These are phyloP conservation scores for Endocladia muricata DNA, from an alignment of 31 red algal genomes.

Conservation along the genomic window DNA sequence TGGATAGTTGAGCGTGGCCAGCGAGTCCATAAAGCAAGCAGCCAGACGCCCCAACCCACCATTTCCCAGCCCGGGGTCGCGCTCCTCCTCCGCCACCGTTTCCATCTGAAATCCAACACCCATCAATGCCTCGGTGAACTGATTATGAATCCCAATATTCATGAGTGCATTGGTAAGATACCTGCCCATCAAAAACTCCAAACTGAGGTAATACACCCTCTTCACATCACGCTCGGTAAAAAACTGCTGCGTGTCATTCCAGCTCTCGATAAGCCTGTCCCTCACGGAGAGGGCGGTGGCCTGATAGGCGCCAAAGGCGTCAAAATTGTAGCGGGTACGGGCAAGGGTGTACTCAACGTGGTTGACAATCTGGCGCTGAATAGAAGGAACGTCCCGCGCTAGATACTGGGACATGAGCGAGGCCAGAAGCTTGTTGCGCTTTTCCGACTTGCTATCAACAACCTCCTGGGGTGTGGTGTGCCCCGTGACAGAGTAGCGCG, in stretches of 20 bases:
- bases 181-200: slow-evolving; percentile 97
- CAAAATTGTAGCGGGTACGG: slow-evolving; percentile 96
- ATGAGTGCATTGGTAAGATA: slow-evolving; percentile 90
- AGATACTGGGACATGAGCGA: slow-evolving; percentile 98
- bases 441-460: slow-evolving; percentile 28
- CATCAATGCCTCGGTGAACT: slow-evolving; percentile 83
- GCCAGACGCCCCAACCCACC: slow-evolving; percentile 96
- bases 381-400: slow-evolving; percentile 89
- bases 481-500: slow-evolving; percentile 78
- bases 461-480: slow-evolving; percentile 77
- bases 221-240: slow-evolving; percentile 93
- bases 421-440: slow-evolving; percentile 79
- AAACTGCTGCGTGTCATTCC: slow-evolving; percentile 99
- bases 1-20: slow-evolving; percentile 96
- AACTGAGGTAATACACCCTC: slow-evolving; percentile 92
- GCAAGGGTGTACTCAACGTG: slow-evolving; percentile 98
- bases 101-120: slow-evolving; percentile 90
- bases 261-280: slow-evolving; percentile 92
- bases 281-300: slow-evolving; percentile 71
- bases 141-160: slow-evolving; percentile 89
- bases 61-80: slow-evolving; percentile 96
- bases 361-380: slow-evolving; percentile 90
- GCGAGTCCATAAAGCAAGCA: slow-evolving; percentile 97
- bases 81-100: slow-evolving; percentile 76
- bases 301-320: slow-evolving; percentile 91